These are phyloP conservation scores for Mycena venus DNA, from an alignment of 768 basidiomycete species.

Conservation along the genomic window DNA sequence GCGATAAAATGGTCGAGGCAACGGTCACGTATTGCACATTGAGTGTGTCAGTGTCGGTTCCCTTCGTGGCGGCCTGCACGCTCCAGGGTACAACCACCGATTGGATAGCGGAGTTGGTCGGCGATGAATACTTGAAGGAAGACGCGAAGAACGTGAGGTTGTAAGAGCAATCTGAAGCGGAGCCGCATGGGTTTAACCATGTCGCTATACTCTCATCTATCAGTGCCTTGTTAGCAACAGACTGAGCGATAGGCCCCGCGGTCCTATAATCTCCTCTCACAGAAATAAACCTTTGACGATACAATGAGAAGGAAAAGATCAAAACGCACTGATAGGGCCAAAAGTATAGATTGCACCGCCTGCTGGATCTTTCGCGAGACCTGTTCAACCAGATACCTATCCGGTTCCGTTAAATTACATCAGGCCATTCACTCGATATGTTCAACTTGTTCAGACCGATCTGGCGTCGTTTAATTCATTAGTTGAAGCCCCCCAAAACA, in stretches of 20 bases:
- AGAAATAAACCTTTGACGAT: neutral
- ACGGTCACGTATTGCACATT: neutral
- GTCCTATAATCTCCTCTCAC: neutral
- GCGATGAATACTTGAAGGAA: slow-evolving; percentile 9
- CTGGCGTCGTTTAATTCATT: too few species aligned
- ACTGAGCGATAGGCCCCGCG: neutral
- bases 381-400: too few species aligned
- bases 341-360: slow-evolving; percentile 5
- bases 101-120: neutral
- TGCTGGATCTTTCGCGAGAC: slow-evolving; percentile 2
- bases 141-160: slow-evolving; percentile 15
- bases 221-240: slow-evolving; percentile 5
- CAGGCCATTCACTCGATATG: too few species aligned
- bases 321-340: neutral
- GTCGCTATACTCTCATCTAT: neutral
- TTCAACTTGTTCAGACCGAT: too few species aligned
- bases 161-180: slow-evolving; percentile 16
- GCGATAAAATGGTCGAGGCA: neutral
- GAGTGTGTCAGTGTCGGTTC: neutral
- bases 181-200: slow-evolving; percentile 3
- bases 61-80: neutral
- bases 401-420: too few species aligned
- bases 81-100: neutral
- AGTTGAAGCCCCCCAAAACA: too few species aligned
- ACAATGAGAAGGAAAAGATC: neutral